phyloP scores from a whole-genome alignment of 208 protist genomes.

The Spironucleus salmonicida region DNA sequence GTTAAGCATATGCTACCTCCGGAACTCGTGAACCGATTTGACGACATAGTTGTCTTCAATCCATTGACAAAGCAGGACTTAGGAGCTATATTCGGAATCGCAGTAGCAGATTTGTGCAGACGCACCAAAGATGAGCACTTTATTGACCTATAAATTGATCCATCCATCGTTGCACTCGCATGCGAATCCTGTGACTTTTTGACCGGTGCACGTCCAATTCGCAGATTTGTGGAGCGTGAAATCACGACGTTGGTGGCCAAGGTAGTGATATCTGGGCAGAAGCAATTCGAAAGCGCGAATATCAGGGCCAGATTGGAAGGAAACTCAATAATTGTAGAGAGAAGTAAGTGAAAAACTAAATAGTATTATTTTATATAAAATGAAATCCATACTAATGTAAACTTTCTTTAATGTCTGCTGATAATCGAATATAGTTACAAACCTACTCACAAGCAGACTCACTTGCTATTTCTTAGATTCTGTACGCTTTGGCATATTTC shows the following conservation, averaged over 20 bases:
- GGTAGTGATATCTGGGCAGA: too few relatives aligned
- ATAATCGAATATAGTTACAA: too few relatives aligned
- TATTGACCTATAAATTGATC: background rate
- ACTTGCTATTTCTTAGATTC: too few relatives aligned
- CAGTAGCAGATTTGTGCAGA: background rate
- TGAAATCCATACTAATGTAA: too few relatives aligned
- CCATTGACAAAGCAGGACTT: conserved; percentile 7
- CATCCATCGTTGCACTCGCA: background rate
- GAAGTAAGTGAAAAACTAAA: too few relatives aligned
- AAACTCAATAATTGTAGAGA: too few relatives aligned
- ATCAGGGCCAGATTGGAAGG: too few relatives aligned
- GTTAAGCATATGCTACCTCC: conserved; percentile 8
- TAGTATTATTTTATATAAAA: too few relatives aligned
- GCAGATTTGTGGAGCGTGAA: conserved; percentile 30
- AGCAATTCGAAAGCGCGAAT: too few relatives aligned
- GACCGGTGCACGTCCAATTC: conserved; percentile 18
- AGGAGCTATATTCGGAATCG: background rate
- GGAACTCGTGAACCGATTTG: conserved; percentile 29
- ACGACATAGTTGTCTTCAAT: conserved; percentile 32
- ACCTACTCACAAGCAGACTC: too few relatives aligned
- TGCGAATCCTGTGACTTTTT: background rate
- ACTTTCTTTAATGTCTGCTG: too few relatives aligned
- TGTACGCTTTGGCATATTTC: too few relatives aligned
- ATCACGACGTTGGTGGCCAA: conserved; percentile 20
- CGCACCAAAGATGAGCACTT: background rate